Percentiles rank a stretch among this genome's conserved stretches.
Conservation (phyloP, 2,329 filamentous ascomycete genomes). For the Dothistroma pini region DNA sequence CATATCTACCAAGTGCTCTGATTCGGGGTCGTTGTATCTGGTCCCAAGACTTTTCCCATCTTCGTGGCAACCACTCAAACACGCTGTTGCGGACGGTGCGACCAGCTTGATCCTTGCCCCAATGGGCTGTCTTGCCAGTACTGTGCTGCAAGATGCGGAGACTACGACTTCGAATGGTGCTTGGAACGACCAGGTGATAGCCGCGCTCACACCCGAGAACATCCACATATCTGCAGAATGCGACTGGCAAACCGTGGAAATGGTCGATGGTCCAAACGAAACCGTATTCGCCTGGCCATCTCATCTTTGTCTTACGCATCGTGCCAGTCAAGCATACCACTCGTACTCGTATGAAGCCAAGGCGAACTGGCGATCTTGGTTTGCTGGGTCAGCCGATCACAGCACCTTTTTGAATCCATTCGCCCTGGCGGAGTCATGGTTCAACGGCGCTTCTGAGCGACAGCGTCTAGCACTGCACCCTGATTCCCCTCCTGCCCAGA, state of each 20-base stretch:
- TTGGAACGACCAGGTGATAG: conserved; percentile 14
- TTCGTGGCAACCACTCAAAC: conserved; percentile 8
- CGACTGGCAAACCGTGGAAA: conserved; percentile 15
- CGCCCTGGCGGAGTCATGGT: conserved; percentile 31
- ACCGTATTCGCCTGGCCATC: conserved; percentile 25
- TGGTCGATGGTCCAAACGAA: conserved; percentile 2
- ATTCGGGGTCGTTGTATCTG: conserved; percentile 15
- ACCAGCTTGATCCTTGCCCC: conserved; percentile 16
- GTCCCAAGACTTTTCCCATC: conserved; percentile 13
- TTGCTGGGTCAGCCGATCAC: conserved; percentile 15
- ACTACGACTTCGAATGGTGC: conserved; percentile 1
- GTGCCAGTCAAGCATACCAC: background rate
- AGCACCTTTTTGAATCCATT: conserved; percentile 33
- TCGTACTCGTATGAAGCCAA: background rate
- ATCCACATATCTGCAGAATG: conserved; percentile 15
- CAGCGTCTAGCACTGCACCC: background rate
- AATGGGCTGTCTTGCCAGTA: conserved; percentile 10
- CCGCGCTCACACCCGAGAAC: conserved; percentile 11
- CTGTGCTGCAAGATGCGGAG: conserved; percentile 1
- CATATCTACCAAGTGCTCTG: conserved; percentile 14
- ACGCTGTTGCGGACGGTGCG: background rate
- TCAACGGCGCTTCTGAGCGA: conserved; percentile 15
- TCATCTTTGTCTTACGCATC: conserved; percentile 21
- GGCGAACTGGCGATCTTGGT: conserved; percentile 26
- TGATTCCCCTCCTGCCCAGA: background rate